Conservation (phyloP, 306 rosid genomes). For the Ceratonia siliqua region DNA sequence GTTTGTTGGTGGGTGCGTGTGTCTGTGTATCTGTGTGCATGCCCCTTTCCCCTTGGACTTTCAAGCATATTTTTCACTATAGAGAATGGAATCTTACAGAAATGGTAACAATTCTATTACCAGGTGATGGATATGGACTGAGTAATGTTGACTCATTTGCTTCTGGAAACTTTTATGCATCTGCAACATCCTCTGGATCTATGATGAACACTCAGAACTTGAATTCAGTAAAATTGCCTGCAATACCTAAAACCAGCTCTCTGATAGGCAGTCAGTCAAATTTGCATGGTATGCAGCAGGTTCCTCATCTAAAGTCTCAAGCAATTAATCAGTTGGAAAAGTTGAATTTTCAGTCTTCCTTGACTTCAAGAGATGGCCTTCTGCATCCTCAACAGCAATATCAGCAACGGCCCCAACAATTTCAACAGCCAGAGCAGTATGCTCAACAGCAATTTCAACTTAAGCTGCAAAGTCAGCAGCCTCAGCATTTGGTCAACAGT, state of each 20-base stretch:
- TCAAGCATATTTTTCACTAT: conserved; percentile 10
- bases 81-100: conserved; percentile 33
- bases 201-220: conserved; percentile 70
- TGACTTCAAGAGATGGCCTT: conserved; percentile 63
- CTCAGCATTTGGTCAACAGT: conserved; percentile 58
- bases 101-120: conserved; percentile 31
- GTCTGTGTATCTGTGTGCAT: conserved; percentile 11
- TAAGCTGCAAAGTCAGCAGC: conserved; percentile 68
- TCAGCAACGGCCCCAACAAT: conserved; percentile 70
- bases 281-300: conserved; percentile 66
- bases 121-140: conserved; percentile 87
- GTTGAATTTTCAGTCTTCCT: conserved; percentile 68
- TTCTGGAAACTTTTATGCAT: conserved; percentile 67
- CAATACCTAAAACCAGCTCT: conserved; percentile 63
- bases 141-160: conserved; percentile 66
- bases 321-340: conserved; percentile 66
- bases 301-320: conserved; percentile 63
- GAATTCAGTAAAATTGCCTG: conserved; percentile 59
- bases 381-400: conserved; percentile 70
- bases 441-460: conserved; percentile 58
- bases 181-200: conserved; percentile 71
- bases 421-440: conserved; percentile 69
- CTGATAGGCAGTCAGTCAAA: conserved; percentile 63
- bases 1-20: not conserved
- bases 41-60: not conserved